phyloP scores from a whole-genome alignment of 164 flowering plant species.

The Brasenia schreberi region DNA sequence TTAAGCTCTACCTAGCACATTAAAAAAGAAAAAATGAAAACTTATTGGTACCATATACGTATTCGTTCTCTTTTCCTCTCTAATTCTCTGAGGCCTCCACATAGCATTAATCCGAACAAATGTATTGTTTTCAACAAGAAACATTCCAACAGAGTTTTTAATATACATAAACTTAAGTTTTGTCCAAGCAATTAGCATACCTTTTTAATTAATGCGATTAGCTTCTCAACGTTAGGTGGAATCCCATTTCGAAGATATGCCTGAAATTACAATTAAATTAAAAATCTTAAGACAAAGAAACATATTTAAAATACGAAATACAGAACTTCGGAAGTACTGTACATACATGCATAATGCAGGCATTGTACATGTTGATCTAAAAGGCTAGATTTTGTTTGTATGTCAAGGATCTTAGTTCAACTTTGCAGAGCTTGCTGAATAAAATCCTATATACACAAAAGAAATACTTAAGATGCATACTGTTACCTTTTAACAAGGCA shows the following conservation, averaged over 20 bases:
- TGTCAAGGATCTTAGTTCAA: slow-evolving; percentile 49
- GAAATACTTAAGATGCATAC: not conserved
- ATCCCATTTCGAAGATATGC: slow-evolving; percentile 79
- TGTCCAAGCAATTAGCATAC: slow-evolving; percentile 13
- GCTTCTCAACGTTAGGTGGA: slow-evolving; percentile 49
- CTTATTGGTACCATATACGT: too few species aligned
- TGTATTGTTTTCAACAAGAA: too few species aligned
- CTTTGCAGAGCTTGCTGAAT: slow-evolving; percentile 44
- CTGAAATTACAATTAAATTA: slow-evolving; percentile 19
- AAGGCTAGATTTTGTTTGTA: slow-evolving; percentile 79
- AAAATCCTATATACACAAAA: slow-evolving; percentile 31
- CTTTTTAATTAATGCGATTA: slow-evolving; percentile 56
- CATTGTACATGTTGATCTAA: slow-evolving; percentile 99
- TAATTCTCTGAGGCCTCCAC: not conserved
- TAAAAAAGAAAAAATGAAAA: not conserved
- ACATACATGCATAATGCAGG: slow-evolving; percentile 91
- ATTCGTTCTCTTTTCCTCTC: not conserved
- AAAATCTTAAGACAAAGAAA: too few species aligned
- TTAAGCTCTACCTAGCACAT: slow-evolving; percentile 56
- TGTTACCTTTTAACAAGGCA: too few species aligned
- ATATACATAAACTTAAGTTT: too few species aligned
- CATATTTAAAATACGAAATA: not conserved
- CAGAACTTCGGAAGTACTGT: slow-evolving; percentile 8
- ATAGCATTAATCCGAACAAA: too few species aligned
- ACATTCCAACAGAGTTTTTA: too few species aligned